Base-by-base conservation (phyloP, 768 basidiomycete genomes). In the Brasilioporus rufonigricans region DNA sequence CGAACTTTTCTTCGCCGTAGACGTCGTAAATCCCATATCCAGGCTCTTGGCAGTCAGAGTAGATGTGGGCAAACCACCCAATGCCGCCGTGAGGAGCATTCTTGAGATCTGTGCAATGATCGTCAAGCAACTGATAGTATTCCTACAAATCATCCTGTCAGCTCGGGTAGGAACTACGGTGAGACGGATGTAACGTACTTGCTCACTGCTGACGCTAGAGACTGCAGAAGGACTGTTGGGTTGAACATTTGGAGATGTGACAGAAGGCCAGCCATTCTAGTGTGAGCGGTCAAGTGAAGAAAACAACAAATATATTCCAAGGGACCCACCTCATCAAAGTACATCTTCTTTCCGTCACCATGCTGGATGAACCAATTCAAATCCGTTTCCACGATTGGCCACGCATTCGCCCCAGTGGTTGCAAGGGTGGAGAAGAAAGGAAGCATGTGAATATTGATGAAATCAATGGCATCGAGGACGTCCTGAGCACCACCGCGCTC, bases 11-110 rank as follows among this genome's bases (percentile, higher is more conserved):
- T 19, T 65, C 62, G 21, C 82, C 81, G 31, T 73, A 67, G 0
- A 36, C 57, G 31, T 77, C 69, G 61, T 85, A 86, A 49, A 90
- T 80, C 8, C 88, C 89, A 62, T 91, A 91, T 12, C 88, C 88
- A 18, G 84, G 82, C 48, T 77, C 78, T 68, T 82, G 78, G 56
- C 69, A 55, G 63, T 89, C 89, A 2, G 83, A 82, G 63, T 89
- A 90, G 50, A 90, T 84, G 65, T 91, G 89, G 24, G 86, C 86
- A 61, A 91, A 91, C 89, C 89, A 91, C 13, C 89, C 87, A 33
- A 90, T 72, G 24, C 87, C 87, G 21, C 87, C 87, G 3, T 79
- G 79, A 31, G 70, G 57, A 24, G 80, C 79, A 0, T 58, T 62
- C 70, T 91, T 91, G 62, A 91, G 75, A 61, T 82, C 76, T 11